A percentile compares a stretch with the other conserved stretches of the same genome.
These are phyloP conservation scores for Gypsophila paniculata DNA, from an alignment of 179 eudicot genomes.

Conservation along the genomic window DNA sequence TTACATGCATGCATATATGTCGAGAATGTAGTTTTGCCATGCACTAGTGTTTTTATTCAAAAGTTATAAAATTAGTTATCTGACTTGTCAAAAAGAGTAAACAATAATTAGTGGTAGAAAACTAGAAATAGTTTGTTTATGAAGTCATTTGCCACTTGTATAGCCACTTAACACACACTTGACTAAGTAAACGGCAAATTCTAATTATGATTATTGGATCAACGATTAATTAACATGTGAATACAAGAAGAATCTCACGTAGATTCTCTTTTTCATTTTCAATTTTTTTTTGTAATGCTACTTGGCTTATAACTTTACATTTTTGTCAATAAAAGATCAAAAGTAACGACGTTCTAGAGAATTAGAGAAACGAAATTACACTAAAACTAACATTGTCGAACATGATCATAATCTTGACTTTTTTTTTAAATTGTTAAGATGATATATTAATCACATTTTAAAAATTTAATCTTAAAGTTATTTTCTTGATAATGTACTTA, in stretches of 20 bases:
- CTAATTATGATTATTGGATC: neutral
- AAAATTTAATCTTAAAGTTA: too few species aligned
- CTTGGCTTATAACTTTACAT: neutral
- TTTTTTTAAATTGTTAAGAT: too few species aligned
- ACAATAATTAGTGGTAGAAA: neutral
- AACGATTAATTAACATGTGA: neutral
- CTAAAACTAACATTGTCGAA: too few species aligned
- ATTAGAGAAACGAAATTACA: too few species aligned
- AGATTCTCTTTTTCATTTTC: neutral
- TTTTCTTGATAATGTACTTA: too few species aligned
- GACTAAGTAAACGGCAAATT: neutral
- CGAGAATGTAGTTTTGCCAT: too few species aligned
- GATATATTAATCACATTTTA: too few species aligned
- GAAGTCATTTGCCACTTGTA: too few species aligned
- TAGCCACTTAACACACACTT: slow-evolving; percentile 11
- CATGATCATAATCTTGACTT: too few species aligned
- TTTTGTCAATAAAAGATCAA: neutral
- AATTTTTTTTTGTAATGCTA: neutral
- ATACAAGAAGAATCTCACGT: neutral
- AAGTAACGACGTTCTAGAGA: neutral
- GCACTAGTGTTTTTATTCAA: too few species aligned
- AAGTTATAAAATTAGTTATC: neutral
- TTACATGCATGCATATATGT: too few species aligned
- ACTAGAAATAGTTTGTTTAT: too few species aligned
- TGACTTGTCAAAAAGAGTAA: neutral